Conservation (phyloP, 1,139 yeast genomes). For the Blastobotrys malaysiensis region DNA sequence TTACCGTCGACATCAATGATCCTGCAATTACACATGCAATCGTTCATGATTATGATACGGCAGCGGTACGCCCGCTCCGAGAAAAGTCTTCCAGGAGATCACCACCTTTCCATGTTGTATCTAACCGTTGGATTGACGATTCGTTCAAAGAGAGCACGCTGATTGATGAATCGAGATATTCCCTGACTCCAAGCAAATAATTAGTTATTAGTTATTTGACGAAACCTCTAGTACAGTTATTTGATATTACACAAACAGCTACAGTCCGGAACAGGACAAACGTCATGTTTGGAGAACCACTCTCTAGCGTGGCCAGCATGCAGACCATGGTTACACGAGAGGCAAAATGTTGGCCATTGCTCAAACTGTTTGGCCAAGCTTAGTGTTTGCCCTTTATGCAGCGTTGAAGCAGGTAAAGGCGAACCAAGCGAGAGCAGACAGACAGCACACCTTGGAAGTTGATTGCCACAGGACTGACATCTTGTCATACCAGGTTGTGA, state of each 20-base stretch:
- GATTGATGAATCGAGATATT: conserved; percentile 21
- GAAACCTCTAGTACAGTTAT: conserved; percentile 5
- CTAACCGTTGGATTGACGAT: conserved; percentile 23
- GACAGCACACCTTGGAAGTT: conserved; percentile 88
- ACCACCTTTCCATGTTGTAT: neutral
- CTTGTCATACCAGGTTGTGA: conserved; percentile 13
- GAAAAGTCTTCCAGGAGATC: neutral
- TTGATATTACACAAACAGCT: conserved; percentile 62
- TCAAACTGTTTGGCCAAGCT: conserved; percentile 23
- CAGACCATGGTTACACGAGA: conserved; percentile 87
- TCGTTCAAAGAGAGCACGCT: conserved; percentile 25
- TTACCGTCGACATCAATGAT: neutral
- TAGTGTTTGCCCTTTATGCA: conserved; percentile 16
- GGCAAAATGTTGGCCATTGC: conserved; percentile 78
- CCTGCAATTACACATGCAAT: neutral
- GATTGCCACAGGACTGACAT: conserved; percentile 84
- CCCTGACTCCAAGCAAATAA: neutral
- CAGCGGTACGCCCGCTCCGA: neutral
- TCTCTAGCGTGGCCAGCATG: conserved; percentile 95
- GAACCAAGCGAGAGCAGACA: conserved; percentile 80
- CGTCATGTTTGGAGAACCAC: conserved; percentile 83
- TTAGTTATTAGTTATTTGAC: neutral
- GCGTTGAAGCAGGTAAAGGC: conserved; percentile 42
- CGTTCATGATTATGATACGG: neutral
- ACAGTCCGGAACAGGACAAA: conserved; percentile 95